Evolutionary conservation across 805 yeast species (phyloP).

Genomic region (Sugiyamaella lignohabitans): DNA sequence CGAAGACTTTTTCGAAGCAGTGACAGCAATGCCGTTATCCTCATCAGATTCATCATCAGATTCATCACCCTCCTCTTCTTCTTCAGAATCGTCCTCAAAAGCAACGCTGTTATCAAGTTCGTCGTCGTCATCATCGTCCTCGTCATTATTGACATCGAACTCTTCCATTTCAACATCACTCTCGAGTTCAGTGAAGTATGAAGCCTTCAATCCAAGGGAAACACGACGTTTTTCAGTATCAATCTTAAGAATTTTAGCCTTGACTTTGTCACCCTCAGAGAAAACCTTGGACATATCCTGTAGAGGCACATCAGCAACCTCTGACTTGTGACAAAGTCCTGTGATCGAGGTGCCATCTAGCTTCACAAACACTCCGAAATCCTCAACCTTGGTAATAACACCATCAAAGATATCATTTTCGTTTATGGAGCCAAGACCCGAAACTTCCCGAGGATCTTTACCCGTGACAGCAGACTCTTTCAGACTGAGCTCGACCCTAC

Average conservation of each 20-base stretch:
- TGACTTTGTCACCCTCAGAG: constrained; percentile 85
- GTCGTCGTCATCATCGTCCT: constrained; percentile 25
- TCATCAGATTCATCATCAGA: constrained; percentile 30
- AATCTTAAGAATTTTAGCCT: constrained; percentile 66
- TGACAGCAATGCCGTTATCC: constrained; percentile 19
- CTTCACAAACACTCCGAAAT: constrained; percentile 85
- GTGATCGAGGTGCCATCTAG: constrained; percentile 65
- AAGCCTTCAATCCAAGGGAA: constrained; percentile 91
- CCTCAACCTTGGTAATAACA: constrained; percentile 65
- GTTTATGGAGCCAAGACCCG: constrained; percentile 49
- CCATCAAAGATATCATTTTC: constrained; percentile 74
- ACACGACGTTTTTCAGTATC: constrained; percentile 64
- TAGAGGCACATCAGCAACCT: constrained; percentile 59
- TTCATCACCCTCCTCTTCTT: constrained; percentile 31
- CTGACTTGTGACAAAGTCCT: constrained; percentile 83
- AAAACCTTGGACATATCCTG: constrained; percentile 60
- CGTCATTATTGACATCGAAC: constrained; percentile 24
- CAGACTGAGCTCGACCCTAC: constrained; percentile 66
- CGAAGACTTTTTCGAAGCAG: constrained; percentile 18
- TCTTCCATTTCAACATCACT: constrained; percentile 30
- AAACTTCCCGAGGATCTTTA: constrained; percentile 36
- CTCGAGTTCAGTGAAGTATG: constrained; percentile 54
- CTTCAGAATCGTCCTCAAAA: constrained; percentile 32
- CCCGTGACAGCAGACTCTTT: constrained; percentile 74
- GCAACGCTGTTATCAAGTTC: constrained; percentile 29